phyloP scores from a whole-genome alignment of 2,329 filamentous ascomycete species.

The Fusarium sp. region DNA sequence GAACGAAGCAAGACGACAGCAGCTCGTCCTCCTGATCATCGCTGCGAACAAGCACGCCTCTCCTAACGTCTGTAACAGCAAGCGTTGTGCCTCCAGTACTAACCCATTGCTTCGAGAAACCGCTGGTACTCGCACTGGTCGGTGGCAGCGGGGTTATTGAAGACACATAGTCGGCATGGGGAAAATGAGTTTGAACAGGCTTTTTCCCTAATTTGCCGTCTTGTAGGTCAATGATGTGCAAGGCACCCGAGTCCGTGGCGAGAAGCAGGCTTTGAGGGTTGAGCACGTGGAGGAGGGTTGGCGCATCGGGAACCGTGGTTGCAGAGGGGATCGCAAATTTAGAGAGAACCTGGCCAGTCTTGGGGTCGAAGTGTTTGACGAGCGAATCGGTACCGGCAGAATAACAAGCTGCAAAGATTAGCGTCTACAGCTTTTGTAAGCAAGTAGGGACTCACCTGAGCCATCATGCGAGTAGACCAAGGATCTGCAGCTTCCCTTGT shows the following conservation, averaged over 20 bases:
- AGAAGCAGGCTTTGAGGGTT: conserved; percentile 90
- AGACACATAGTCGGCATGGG: conserved; percentile 93
- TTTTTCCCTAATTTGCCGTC: conserved; percentile 68
- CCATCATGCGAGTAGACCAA: conserved; percentile 86
- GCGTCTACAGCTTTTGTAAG: too few relatives aligned
- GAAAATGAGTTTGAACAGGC: conserved; percentile 83
- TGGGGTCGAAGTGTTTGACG: conserved; percentile 68
- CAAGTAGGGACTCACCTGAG: conserved; percentile 59
- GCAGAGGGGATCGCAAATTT: conserved; percentile 82
- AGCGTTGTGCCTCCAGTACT: conserved; percentile 93
- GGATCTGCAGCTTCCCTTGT: conserved; percentile 93
- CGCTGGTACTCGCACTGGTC: conserved; percentile 83
- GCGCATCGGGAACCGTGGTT: conserved; percentile 72
- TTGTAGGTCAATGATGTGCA: conserved; percentile 90
- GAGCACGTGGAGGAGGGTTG: conserved; percentile 83
- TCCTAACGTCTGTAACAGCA: conserved; percentile 87
- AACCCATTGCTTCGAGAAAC: conserved; percentile 94
- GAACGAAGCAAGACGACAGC: conserved; percentile 82
- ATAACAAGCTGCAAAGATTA: conserved; percentile 63
- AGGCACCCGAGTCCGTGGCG: conserved; percentile 87
- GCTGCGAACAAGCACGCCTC: conserved; percentile 87
- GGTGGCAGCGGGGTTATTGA: conserved; percentile 87
- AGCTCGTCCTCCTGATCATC: conserved; percentile 97
- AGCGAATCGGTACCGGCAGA: conserved; percentile 73
- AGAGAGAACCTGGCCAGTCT: conserved; percentile 76